A percentile compares a stretch with the other conserved stretches of the same genome.
phyloP scores from a whole-genome alignment of 2,329 filamentous ascomycete genomes.

The Arthroderma sp. region DNA sequence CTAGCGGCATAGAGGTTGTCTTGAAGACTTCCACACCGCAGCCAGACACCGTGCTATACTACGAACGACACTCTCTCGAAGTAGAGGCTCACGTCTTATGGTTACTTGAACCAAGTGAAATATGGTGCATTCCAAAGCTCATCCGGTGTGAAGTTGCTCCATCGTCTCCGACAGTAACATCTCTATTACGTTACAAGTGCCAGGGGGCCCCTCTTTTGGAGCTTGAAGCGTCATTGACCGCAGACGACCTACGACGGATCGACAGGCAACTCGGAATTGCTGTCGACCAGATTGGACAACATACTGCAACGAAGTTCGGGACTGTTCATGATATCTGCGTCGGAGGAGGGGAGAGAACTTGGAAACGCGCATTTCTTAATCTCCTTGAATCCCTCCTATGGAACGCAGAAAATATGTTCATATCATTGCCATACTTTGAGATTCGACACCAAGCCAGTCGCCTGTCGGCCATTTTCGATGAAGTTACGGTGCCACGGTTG shows the following conservation, averaged over 20 bases:
- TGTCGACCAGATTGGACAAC: conserved; percentile 33
- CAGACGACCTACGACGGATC: conserved; percentile 22
- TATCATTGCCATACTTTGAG: conserved; percentile 45
- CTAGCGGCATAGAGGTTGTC: conserved; percentile 28
- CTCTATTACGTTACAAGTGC: conserved; percentile 29
- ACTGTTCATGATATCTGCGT: conserved; percentile 36
- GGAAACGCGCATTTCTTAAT: conserved; percentile 42
- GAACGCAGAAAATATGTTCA: conserved; percentile 47
- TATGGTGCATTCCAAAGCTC: conserved; percentile 28
- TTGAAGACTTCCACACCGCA: conserved; percentile 28
- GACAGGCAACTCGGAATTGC: conserved; percentile 27
- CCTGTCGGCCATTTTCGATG: conserved; percentile 37
- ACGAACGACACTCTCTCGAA: conserved; percentile 29
- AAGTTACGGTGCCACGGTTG: conserved; percentile 41
- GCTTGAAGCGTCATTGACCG: conserved; percentile 21
- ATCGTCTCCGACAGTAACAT: conserved; percentile 21
- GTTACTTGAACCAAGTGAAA: conserved; percentile 25
- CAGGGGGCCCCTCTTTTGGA: conserved; percentile 25
- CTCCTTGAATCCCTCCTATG: conserved; percentile 44
- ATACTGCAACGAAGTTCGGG: conserved; percentile 41
- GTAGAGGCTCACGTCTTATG: conserved; percentile 31
- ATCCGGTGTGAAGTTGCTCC: conserved; percentile 27
- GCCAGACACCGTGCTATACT: conserved; percentile 29
- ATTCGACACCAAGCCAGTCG: conserved; percentile 40
- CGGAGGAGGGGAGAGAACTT: conserved; percentile 38